Conservation (phyloP, 495 filamentous ascomycete species). For the Aspergillus avenaceus region DNA sequence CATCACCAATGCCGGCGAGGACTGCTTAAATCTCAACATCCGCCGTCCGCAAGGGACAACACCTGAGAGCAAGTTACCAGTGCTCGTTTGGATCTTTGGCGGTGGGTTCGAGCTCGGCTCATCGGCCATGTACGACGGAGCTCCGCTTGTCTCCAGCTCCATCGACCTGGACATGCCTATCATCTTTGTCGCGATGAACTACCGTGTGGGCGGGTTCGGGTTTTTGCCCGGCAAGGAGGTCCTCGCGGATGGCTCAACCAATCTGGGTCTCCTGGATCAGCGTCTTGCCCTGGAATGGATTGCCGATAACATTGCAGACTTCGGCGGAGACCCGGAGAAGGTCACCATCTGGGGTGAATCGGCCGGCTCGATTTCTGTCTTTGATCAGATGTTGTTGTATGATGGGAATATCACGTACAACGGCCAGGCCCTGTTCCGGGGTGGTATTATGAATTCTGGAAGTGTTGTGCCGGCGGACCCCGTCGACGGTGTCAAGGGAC, state of each 20-base stretch:
- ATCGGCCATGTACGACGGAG: slow-evolving; percentile 56
- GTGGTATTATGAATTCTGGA: slow-evolving; percentile 70
- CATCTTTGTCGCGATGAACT: slow-evolving; percentile 72
- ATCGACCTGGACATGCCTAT: slow-evolving; percentile 56
- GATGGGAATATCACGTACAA: slow-evolving; percentile 67
- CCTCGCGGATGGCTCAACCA: slow-evolving; percentile 57
- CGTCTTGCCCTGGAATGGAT: slow-evolving; percentile 49
- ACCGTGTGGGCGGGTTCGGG: slow-evolving; percentile 69
- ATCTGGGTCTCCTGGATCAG: slow-evolving; percentile 51
- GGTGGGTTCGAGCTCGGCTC: slow-evolving; percentile 62
- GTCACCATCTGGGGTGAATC: slow-evolving; percentile 75
- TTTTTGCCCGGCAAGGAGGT: slow-evolving; percentile 70
- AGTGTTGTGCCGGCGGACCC: slow-evolving; percentile 57
- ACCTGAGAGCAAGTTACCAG: slow-evolving; percentile 53
- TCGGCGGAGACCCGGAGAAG: slow-evolving; percentile 55
- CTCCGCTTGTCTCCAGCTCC: slow-evolving; percentile 47
- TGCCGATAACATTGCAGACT: slow-evolving; percentile 50
- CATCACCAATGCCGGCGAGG: slow-evolving; percentile 46
- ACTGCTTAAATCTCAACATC: slow-evolving; percentile 67
- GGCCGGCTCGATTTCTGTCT: slow-evolving; percentile 67
- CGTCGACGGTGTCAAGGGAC: slow-evolving; percentile 59
- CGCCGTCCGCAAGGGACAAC: slow-evolving; percentile 54
- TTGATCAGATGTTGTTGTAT: slow-evolving; percentile 66
- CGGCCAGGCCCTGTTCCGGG: slow-evolving; percentile 64
- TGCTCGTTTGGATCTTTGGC: slow-evolving; percentile 67